Conservation (phyloP, 169 alveolate genomes). For the Plasmodium inui region DNA sequence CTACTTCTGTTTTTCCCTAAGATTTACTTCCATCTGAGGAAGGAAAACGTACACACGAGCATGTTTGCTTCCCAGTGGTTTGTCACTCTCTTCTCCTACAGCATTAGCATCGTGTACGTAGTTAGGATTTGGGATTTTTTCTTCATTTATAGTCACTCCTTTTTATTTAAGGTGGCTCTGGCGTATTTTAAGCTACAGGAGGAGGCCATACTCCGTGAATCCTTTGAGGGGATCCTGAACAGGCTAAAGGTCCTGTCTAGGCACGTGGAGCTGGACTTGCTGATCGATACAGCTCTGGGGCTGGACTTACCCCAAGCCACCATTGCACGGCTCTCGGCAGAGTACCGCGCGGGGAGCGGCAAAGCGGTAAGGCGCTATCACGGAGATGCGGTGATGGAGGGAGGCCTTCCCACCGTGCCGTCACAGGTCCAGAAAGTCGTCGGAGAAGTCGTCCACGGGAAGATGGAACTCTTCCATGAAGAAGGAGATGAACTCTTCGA, state of each 20-base stretch:
- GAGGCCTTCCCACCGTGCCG: not conserved
- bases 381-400: not conserved
- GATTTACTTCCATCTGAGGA: conserved; percentile 75
- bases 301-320: not conserved
- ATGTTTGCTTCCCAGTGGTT: conserved; percentile 95
- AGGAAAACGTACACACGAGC: conserved; percentile 89
- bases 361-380: not conserved
- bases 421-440: conserved; percentile 49
- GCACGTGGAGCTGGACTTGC: conserved; percentile 9
- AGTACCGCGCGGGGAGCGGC: not conserved
- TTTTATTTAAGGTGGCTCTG: conserved; percentile 29
- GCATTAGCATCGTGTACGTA: conserved; percentile 52
- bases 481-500: conserved; percentile 39
- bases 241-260: conserved; percentile 36
- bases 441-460: conserved; percentile 43
- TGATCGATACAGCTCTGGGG: conserved; percentile 26
- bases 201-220: conserved; percentile 20
- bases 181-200: conserved; percentile 37
- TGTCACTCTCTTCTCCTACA: conserved; percentile 92
- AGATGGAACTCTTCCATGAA: conserved; percentile 25
- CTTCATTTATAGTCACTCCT: conserved; percentile 21
- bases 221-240: conserved; percentile 34
- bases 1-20: not conserved
- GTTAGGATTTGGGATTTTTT: conserved; percentile 44
- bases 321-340: not conserved